Conservation (phyloP, 192 early-diverging fungal species). For the Neocallimastix lanati region DNA sequence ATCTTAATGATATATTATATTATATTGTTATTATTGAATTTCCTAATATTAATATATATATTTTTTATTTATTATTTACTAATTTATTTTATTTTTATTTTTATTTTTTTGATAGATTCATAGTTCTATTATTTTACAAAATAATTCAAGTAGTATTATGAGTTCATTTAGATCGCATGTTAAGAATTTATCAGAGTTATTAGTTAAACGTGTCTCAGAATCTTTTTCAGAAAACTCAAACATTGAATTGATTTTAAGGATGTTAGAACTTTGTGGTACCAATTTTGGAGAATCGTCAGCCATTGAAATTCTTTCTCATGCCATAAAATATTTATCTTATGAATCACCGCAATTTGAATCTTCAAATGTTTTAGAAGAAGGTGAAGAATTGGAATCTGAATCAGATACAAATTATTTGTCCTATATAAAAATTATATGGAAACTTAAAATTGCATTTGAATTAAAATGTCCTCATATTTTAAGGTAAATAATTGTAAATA, state of each 20-base stretch:
- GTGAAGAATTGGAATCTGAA: neutral
- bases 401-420: neutral
- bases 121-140: neutral
- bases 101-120: neutral
- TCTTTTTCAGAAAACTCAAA: neutral
- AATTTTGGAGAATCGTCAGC: neutral
- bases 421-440: neutral
- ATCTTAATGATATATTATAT: no score
- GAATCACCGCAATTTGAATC: neutral
- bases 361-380: neutral
- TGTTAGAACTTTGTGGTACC: neutral
- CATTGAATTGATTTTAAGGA: neutral
- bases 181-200: neutral
- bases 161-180: neutral
- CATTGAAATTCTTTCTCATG: neutral
- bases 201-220: neutral
- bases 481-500: no score
- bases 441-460: neutral
- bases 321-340: neutral
- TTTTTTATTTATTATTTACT: no score
- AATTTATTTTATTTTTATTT: no score
- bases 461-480: neutral
- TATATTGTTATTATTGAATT: no score
- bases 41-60: no score
- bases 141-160: neutral